Base-by-base conservation (phyloP, 176 grass and related monocot species). In the Raddia distichophylla region DNA sequence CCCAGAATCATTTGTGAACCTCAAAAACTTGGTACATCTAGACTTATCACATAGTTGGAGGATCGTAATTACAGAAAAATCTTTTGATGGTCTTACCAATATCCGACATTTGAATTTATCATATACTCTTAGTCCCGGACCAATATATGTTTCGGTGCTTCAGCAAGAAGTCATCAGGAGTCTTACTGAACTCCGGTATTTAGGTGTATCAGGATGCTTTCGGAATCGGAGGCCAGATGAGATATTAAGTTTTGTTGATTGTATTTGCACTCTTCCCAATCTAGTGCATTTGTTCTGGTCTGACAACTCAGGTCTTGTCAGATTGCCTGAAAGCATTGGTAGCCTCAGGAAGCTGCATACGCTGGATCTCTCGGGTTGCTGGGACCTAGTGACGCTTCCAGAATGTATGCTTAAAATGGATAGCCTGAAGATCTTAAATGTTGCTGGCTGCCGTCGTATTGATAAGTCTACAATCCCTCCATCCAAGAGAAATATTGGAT, bases 301-400 rank as follows among this genome's bases (percentile, higher is more conserved):
- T 22, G 5, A 2, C 7, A 56, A 19, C 18, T 1, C 14, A 0
- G 0, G 0, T 15, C 0, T 22, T 2, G 0, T 5, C 0, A 0
- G 10, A 15, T n/a, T 75, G 20, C 5, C 5, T 10, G 64, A 68
- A 45, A 16, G 35, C 17, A 4, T 49, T 35, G 59, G 59, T 49
- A 49, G 18, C 8, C 58, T 77, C 58, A 63, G 34, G 8, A 15
- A 1, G 13, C 7, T 77, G 3, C 58, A 16, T 34, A 77, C 43
- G 7, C n/a, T 76, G 55, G 7, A 76, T 15, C n/a, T 76, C 6
- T 76, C 72, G 20, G 5, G 8, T 0, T 75, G 72, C 54, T 14
- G 1, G 3, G 0, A 1, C 4, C 10, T 76, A 2, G 1, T 0
- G 3, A 46, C n/a, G n/a, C 3, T 76, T 22, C 76, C 76, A 43